These are phyloP conservation scores for Solanum arcanum DNA, from an alignment of 257 asterid genomes.

Conservation along the genomic window DNA sequence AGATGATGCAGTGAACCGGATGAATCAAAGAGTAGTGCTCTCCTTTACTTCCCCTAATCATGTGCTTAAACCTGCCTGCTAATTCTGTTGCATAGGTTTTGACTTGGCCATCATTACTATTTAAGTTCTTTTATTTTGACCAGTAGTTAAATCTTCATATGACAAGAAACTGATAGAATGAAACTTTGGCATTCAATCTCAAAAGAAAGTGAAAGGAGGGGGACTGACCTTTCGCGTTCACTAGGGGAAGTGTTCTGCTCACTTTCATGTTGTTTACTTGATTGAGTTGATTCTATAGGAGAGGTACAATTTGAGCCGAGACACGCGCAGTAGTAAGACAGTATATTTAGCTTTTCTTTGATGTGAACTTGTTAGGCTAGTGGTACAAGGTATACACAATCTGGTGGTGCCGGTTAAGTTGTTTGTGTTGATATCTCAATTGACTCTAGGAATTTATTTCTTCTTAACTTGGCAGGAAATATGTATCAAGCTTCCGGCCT, in stretches of 20 bases:
- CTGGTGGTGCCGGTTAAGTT: background rate
- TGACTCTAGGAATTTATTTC: background rate
- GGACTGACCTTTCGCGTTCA: background rate
- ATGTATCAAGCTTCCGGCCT: conserved; percentile 57
- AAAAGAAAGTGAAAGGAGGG: background rate
- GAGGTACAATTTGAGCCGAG: background rate
- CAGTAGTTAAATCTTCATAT: background rate
- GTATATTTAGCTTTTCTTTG: background rate
- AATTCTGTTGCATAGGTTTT: background rate
- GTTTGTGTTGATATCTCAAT: background rate
- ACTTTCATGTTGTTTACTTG: background rate
- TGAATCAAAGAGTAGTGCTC: background rate
- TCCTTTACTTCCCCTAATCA: background rate
- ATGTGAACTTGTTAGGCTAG: background rate
- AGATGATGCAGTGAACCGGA: background rate
- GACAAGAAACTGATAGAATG: background rate
- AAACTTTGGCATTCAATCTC: background rate
- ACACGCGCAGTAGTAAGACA: background rate
- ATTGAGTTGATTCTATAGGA: background rate
- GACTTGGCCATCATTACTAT: background rate
- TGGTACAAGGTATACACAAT: background rate
- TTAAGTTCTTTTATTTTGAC: background rate
- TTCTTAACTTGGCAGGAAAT: conserved; percentile 38
- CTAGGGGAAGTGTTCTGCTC: background rate
- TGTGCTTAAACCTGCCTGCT: background rate